Base-by-base conservation (phyloP, 2,329 filamentous ascomycete species). In the Fusarium irregulare region DNA sequence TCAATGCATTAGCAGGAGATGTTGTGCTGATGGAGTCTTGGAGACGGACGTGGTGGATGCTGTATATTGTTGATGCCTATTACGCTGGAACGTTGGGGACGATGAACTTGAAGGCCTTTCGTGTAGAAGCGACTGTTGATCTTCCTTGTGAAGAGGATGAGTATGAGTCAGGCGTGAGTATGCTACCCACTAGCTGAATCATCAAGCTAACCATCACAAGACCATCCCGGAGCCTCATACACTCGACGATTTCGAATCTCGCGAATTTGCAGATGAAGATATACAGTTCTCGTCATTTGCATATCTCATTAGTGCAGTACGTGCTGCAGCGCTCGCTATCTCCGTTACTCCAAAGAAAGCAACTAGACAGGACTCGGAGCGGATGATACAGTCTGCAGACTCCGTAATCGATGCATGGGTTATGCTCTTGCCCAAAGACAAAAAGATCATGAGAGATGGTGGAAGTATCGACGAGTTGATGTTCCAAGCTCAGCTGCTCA, bases 1-100 rank as follows among this genome's bases (percentile, higher is more conserved):
- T 89, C 2, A 64, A 79, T 3, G 70, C 78, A 3, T 77, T 86
- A 56, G 84, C 85, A 8, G 82, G 83, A 3, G 83, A 89, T 59
- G 77, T 83, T 1, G 71, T 80, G 0, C 49, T 82, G 21, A 84
- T 86, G 41, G 91, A 93, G 73, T 87, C 85, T 67, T 85, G 89
- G 82, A 85, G 91, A 51, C 83, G 91, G 44, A 93, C 90, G 2
- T 93, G 91, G 91, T 93, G 91, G 91, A 87, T 88, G 73, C 75
- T 93, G 41, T 91, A 87, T 71, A 83, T 88, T 8, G 80, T 88
- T 2, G 91, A 92, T 75, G 88, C 86, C 40, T 77, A 75, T n/a
- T 79, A 78, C 12, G 75, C 76, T 1, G 79, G 75, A 1, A 81
- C 78, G 0, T 34, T 75, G 25, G 73, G 78, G 0, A 72, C 58